Evolutionary conservation across 192 early-diverging fungal genomes (phyloP), one percentile per base, ranked within the genome.

Genomic region (Backusella liffmaniae): DNA sequence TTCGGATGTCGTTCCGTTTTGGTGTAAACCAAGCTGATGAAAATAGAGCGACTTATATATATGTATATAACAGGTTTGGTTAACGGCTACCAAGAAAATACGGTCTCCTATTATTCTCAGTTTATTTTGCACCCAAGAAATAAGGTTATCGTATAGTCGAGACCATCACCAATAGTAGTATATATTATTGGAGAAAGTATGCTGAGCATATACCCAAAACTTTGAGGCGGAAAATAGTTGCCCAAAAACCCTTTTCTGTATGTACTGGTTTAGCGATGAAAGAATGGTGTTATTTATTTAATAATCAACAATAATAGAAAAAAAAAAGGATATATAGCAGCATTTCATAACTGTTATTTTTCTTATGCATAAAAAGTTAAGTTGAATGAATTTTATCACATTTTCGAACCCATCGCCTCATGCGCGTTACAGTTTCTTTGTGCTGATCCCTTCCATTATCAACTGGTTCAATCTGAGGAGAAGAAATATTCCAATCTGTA

Each of bases 361-460:
- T 53, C 18, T 21, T 1, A 53, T 53, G 4, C 12, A 44, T 16
- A 16, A 16, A 18, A 44, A 26, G 7, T 29, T 26, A n/a, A 10
- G 2, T 29, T 62, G 23, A 62, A 26, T 62, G 56, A 21, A 41
- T 37, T 39, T 69, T 71, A 18, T 67, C 73, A 44, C 62, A 73
- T 29, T 67, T 23, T 30, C 77, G 62, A 46, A 83, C 46, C 81
- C 81, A 83, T 65, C 74, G 49, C 67, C 81, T 66, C 21, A 78
- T 53, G 21, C 81, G 42, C 13, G 81, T 83, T 18, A 77, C 46
- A 8, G 67, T 70, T 56, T 30, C 30, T 44, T 62, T 70, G 9
- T 73, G 53, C 18, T 73, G 67, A 12, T 59, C 36, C 15, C 13
- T 49, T 13, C n/a, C 26, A 18, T 75, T 62, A 62, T 62, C 56